Percentiles rank a stretch among this genome's conserved stretches.
phyloP scores from a whole-genome alignment of 805 yeast species.

The Monosporozyma unispora region DNA sequence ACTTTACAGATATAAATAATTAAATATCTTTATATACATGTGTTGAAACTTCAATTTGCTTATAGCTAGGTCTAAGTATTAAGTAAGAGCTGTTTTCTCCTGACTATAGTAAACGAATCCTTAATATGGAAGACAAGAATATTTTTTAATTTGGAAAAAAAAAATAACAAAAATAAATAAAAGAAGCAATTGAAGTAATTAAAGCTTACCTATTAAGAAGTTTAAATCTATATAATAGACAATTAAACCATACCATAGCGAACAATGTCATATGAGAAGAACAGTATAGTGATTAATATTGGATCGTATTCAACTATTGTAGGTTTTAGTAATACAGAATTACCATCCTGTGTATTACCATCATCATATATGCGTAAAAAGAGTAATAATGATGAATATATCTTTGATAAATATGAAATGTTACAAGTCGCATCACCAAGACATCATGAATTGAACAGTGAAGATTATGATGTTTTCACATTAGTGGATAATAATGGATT shows the following conservation, averaged over 20 bases:
- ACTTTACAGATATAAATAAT: too few species aligned
- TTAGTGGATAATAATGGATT: slow-evolving; percentile 45
- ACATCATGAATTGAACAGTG: neutral
- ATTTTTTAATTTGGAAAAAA: too few species aligned
- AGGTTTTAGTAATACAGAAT: slow-evolving; percentile 57
- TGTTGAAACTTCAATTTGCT: too few species aligned
- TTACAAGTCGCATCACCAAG: slow-evolving; percentile 10
- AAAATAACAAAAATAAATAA: too few species aligned
- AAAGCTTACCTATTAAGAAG: too few species aligned
- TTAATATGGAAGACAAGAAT: too few species aligned
- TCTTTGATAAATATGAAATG: slow-evolving; percentile 27
- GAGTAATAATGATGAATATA: slow-evolving; percentile 12
- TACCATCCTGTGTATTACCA: slow-evolving; percentile 51
- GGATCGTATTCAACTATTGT: slow-evolving; percentile 60
- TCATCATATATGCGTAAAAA: slow-evolving; percentile 42
- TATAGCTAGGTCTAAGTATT: too few species aligned
- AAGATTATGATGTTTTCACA: slow-evolving; percentile 34
- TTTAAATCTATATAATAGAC: neutral
- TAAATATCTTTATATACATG: too few species aligned
- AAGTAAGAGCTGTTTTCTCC: too few species aligned
- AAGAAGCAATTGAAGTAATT: neutral
- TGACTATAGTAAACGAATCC: too few species aligned
- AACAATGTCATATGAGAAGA: slow-evolving; percentile 15
- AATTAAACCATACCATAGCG: neutral
- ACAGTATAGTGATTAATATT: slow-evolving; percentile 64